phyloP scores from a whole-genome alignment of 148 eudicot species.

The Fagopyrum homotropicum region DNA sequence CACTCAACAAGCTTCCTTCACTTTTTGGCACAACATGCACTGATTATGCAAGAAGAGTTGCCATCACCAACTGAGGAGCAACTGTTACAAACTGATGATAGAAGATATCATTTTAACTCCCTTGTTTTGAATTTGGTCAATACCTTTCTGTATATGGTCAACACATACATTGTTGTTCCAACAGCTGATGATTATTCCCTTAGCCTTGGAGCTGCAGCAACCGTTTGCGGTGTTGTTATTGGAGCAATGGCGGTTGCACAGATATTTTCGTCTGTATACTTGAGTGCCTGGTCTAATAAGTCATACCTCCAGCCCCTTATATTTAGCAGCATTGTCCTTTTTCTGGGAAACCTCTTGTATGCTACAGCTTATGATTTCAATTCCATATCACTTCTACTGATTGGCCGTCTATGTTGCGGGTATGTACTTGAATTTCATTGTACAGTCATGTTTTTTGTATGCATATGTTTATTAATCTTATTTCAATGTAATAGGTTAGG shows the following conservation, averaged over 20 bases:
- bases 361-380: conserved; percentile 69
- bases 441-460: too few relatives aligned
- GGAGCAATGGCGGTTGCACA: conserved; percentile 91
- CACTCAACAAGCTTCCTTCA: conserved; percentile 68
- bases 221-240: conserved; percentile 74
- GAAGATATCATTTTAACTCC: conserved; percentile 63
- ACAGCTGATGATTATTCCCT: conserved; percentile 79
- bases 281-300: conserved; percentile 89
- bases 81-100: conserved; percentile 29
- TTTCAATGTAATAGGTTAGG: conserved; percentile 38
- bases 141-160: conserved; percentile 80
- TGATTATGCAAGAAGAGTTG: conserved; percentile 64
- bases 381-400: conserved; percentile 60
- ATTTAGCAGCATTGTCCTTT: conserved; percentile 67
- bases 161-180: conserved; percentile 82
- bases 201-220: conserved; percentile 84
- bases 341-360: conserved; percentile 56
- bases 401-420: conserved; percentile 81
- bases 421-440: conserved; percentile 18
- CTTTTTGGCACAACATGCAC: conserved; percentile 71
- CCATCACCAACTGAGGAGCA: conserved; percentile 52
- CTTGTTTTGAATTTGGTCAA: conserved; percentile 65
- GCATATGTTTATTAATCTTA: too few relatives aligned
- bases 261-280: conserved; percentile 74
- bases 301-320: conserved; percentile 69